Base-by-base conservation (phyloP, 108 stramenopile genomes). In the Conticribra guillardii region DNA sequence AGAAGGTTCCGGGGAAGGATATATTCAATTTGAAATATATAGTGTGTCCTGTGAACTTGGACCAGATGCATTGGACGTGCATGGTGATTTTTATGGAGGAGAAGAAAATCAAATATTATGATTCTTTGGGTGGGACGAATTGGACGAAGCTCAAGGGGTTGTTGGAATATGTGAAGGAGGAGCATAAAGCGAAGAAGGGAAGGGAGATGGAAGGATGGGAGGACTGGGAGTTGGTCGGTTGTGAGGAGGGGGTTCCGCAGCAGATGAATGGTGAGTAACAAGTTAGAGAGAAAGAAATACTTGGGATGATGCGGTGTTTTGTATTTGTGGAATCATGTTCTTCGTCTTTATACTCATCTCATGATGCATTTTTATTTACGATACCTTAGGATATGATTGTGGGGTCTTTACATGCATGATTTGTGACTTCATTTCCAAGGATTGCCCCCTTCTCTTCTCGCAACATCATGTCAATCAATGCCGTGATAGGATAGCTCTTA, bases 371-470 rank as follows among this genome's bases (percentile, higher is more conserved):
- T 53, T 41, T 74, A 9, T 69, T 57, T 48, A 23, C 22, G 4
- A 30, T 41, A 21, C 18, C 28, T 23, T 31, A 91, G 90, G 93
- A 11, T 90, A 71, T 62, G 95, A 96, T 51, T 96, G 95, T 67
- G 95, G 95, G 30, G 95, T 96, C 0, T 96, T 96, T 66, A 93
- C 92, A 15, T 96, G 92, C 83, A 96, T 92, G 89, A 92, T 91
- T 73, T 78, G 84, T n/a, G 95, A 96, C 55, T 93, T 90, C 60
- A 61, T 93, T 27, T 89, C 89, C 27, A 84, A 81, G 60, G 88
- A 91, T 56, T 85, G 86, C 46, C 82, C 90, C 4, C 60, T 92
- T 29, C 64, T 84, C 47, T 96, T 93, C 73, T 64, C 49, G 50
- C 95, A 96, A 69, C 60, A 81, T 1, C 88, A 92, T 50, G 78